phyloP scores from a whole-genome alignment of 2,329 filamentous ascomycete genomes.

The Furcasterigmium furcatum region DNA sequence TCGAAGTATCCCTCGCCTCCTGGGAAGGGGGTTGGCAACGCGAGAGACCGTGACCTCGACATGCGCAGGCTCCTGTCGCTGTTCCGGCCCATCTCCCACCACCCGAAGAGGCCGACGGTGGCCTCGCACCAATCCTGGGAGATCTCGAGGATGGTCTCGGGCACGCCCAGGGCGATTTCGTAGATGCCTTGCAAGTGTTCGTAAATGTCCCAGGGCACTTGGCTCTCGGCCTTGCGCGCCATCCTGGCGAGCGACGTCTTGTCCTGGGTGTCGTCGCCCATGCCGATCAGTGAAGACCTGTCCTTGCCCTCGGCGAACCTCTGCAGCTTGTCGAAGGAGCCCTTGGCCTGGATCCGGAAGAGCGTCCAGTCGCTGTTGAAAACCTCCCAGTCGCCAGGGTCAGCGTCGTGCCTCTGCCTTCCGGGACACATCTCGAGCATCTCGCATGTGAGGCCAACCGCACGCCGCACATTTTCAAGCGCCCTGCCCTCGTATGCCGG shows the following conservation, averaged over 20 bases:
- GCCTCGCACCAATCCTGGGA: constrained; percentile 93
- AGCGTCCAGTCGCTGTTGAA: constrained; percentile 78
- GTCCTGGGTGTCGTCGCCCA: constrained; percentile 28
- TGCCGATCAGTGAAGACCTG: constrained; percentile 13
- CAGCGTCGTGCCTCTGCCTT: constrained; percentile 27
- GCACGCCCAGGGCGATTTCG: constrained; percentile 73
- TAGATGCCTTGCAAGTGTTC: constrained; percentile 80
- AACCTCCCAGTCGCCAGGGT: constrained; percentile 75
- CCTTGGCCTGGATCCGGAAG: constrained; percentile 73
- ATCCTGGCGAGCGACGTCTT: constrained; percentile 58
- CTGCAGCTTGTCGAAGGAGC: constrained; percentile 67
- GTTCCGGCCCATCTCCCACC: constrained; percentile 81
- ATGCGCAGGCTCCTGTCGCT: constrained; percentile 32
- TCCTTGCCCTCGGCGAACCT: constrained; percentile 72
- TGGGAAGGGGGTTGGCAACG: constrained; percentile 35
- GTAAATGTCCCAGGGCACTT: constrained; percentile 87
- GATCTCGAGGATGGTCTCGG: constrained; percentile 70
- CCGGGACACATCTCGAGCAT: constrained; percentile 70
- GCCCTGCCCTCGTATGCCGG: constrained; percentile 71
- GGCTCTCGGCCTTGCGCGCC: constrained; percentile 76
- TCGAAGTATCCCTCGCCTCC: constrained; percentile 69
- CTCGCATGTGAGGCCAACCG: constrained; percentile 63
- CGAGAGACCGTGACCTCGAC: constrained; percentile 34
- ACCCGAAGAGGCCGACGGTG: constrained; percentile 75
- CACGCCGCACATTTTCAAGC: constrained; percentile 74